Conservation (phyloP, 1,139 yeast genomes). For the Pichia sp. region DNA sequence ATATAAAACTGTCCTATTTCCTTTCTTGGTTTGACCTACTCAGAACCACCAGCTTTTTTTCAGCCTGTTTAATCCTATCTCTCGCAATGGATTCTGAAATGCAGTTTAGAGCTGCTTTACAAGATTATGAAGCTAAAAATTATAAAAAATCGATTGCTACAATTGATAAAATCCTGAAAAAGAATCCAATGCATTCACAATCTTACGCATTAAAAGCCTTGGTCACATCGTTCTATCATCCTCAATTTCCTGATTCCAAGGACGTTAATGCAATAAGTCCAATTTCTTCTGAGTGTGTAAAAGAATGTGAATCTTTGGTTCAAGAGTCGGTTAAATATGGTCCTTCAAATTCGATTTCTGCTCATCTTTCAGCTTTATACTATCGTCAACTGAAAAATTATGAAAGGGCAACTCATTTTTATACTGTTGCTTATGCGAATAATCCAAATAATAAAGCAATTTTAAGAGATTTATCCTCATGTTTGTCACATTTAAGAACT, state of each 20-base stretch:
- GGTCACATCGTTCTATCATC: slow-evolving; percentile 26
- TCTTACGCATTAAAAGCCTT: slow-evolving; percentile 84
- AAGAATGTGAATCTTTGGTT: slow-evolving; percentile 62
- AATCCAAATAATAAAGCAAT: slow-evolving; percentile 78
- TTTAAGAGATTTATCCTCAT: slow-evolving; percentile 71
- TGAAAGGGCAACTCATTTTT: slow-evolving; percentile 73
- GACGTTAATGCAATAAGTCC: slow-evolving; percentile 23
- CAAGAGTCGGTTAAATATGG: slow-evolving; percentile 55
- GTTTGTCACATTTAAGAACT: slow-evolving; percentile 77
- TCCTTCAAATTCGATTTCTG: slow-evolving; percentile 53
- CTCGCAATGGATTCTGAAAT: slow-evolving; percentile 7
- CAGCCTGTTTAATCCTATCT: neutral
- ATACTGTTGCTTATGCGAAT: slow-evolving; percentile 67
- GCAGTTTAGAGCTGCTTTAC: slow-evolving; percentile 69
- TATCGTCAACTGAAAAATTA: slow-evolving; percentile 67
- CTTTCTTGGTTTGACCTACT: neutral
- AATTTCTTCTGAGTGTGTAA: slow-evolving; percentile 40
- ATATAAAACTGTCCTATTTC: too few relatives aligned
- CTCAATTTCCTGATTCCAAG: slow-evolving; percentile 8
- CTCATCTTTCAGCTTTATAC: slow-evolving; percentile 84
- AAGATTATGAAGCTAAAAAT: slow-evolving; percentile 76
- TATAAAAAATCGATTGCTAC: slow-evolving; percentile 79
- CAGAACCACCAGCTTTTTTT: neutral
- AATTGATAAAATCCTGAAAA: slow-evolving; percentile 71
- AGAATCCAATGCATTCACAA: slow-evolving; percentile 70